Conservation (phyloP, 2,329 filamentous ascomycete genomes). For the Zelopaecilomyces penicillatus region DNA sequence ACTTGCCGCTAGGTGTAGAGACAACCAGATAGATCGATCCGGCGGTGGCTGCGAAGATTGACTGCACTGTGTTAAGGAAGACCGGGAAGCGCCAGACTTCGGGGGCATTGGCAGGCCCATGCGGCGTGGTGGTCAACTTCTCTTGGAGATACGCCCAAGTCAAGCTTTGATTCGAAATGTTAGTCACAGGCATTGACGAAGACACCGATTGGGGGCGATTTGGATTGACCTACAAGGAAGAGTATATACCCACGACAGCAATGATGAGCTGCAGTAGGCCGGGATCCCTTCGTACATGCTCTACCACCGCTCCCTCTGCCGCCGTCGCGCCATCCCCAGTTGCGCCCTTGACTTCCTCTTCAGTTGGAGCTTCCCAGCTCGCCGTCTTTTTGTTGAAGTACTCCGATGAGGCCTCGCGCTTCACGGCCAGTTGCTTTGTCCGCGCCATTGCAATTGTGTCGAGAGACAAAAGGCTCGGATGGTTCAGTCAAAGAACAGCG, state of each 20-base stretch:
- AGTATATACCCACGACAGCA: slow-evolving; percentile 92
- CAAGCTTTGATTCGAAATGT: slow-evolving; percentile 40
- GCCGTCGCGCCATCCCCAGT: slow-evolving; percentile 21
- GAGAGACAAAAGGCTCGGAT: too few species aligned
- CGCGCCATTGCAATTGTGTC: slow-evolving; percentile 50
- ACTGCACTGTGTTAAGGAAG: slow-evolving; percentile 94
- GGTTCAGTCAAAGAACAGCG: too few species aligned
- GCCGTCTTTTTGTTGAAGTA: slow-evolving; percentile 45
- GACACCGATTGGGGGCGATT: neutral
- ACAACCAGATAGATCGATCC: slow-evolving; percentile 72
- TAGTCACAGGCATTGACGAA: neutral
- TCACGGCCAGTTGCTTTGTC: slow-evolving; percentile 60
- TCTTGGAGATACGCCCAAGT: slow-evolving; percentile 97
- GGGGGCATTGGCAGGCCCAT: slow-evolving; percentile 54
- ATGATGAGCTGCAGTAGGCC: slow-evolving; percentile 70
- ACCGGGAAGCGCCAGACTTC: slow-evolving; percentile 89
- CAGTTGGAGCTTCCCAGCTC: slow-evolving; percentile 24
- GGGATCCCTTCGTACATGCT: slow-evolving; percentile 38
- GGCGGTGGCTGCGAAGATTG: slow-evolving; percentile 73
- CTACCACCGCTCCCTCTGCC: slow-evolving; percentile 14
- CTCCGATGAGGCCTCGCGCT: slow-evolving; percentile 59
- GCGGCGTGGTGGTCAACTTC: slow-evolving; percentile 87
- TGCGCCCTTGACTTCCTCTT: slow-evolving; percentile 16
- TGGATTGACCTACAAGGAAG: slow-evolving; percentile 68
- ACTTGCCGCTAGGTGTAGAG: slow-evolving; percentile 41